Percentiles rank a stretch among this genome's conserved stretches.
phyloP scores from a whole-genome alignment of 306 rosid species.

The Heteromeles arbutifolia region DNA sequence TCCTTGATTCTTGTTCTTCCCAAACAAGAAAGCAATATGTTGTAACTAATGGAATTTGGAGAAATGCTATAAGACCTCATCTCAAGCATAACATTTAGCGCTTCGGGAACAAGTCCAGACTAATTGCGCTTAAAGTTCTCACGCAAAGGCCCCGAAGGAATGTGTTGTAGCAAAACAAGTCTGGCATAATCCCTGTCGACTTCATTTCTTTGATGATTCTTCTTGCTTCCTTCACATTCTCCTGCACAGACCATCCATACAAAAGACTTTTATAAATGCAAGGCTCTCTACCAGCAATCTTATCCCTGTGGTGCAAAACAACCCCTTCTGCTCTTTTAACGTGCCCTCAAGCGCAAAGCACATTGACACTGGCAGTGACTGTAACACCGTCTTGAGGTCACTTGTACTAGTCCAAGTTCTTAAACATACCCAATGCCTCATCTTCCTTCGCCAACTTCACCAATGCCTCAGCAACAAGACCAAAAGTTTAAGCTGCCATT shows the following conservation, averaged over 20 bases:
- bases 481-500: slow-evolving; percentile 59
- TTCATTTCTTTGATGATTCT: slow-evolving; percentile 77
- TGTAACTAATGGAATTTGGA: slow-evolving; percentile 59
- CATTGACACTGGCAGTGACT: slow-evolving; percentile 52
- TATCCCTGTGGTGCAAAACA: slow-evolving; percentile 60
- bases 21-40: slow-evolving; percentile 63
- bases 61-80: slow-evolving; percentile 54
- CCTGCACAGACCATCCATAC: slow-evolving; percentile 73
- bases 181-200: slow-evolving; percentile 44
- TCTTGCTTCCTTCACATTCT: slow-evolving; percentile 78
- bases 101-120: slow-evolving; percentile 83
- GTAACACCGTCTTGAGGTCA: slow-evolving; percentile 56
- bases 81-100: slow-evolving; percentile 75
- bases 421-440: slow-evolving; percentile 74
- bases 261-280: slow-evolving; percentile 62
- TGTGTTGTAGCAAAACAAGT: slow-evolving; percentile 67
- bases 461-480: slow-evolving; percentile 49
- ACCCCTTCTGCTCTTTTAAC: slow-evolving; percentile 85
- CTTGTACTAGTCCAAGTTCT: slow-evolving; percentile 57
- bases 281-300: slow-evolving; percentile 37
- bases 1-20: slow-evolving; percentile 71
- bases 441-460: slow-evolving; percentile 68
- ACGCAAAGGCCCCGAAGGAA: slow-evolving; percentile 70
- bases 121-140: slow-evolving; percentile 55
- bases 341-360: slow-evolving; percentile 73